Base-by-base conservation (phyloP, 2,329 filamentous ascomycete species). In the Hypoxylon sp. region DNA sequence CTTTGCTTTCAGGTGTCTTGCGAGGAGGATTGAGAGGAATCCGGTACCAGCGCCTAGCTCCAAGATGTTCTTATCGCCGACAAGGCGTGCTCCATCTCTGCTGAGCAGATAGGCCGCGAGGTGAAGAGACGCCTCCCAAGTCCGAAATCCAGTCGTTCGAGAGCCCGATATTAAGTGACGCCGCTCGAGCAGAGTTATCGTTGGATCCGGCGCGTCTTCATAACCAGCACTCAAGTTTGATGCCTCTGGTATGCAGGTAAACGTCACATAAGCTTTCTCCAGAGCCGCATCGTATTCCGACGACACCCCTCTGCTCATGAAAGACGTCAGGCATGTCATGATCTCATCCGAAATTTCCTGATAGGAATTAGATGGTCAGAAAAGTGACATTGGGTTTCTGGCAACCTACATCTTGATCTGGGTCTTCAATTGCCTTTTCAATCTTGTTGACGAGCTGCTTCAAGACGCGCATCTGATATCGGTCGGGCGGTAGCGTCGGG, bases 31-130 rank as follows among this genome's bases (percentile, higher is more conserved):
- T 1, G 85, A 84, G 9, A 90, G 70, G 61, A 90, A 83, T 0
- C 88, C 88, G 3, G 87, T 89, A 1, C 88, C 87, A 17, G 86
- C 85, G 26, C 88, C 88, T 3, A 90, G 78, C 68, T 90, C 87
- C 4, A 90, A 75, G 1, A 89, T 71, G 13, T 74, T 79, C 64
- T 84, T 87, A 2, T 77, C 80, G 3, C 68, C 66, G 15, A 89
- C 71, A 3, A 81, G 67, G 2, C 69, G 60, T 37, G 72, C 73
- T n/a, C 83, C 83, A 9, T 67, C 43, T 3, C 74, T 66, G 4
- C 71, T 78, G 11, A 80, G 72, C 2, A 90, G 77, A 67, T 84
- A 89, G 2, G 82, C 79, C 8, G 80, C 86, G 1, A 90, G 79
- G 64, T 88, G 83, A 3, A 90, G 74, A 5, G 87, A 84, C 3